Evolutionary conservation across 345 rosid genomes (phyloP).

Genomic region (Xanthoceras sorbifolium): DNA sequence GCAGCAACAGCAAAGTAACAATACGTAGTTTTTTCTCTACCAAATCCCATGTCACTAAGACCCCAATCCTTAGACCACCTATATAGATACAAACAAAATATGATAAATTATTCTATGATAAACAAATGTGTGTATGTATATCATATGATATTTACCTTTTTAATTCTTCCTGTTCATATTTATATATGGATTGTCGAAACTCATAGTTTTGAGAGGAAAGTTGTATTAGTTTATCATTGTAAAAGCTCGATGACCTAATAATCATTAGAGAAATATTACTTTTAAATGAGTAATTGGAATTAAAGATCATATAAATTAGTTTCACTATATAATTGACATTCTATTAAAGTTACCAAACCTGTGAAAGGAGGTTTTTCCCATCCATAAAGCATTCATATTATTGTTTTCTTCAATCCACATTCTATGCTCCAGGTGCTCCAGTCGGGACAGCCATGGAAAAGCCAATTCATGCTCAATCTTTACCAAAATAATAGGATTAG

Average conservation of each 20-base stretch:
- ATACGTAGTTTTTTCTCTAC: constrained; percentile 61
- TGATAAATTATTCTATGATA: not conserved
- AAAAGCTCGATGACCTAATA: constrained; percentile 43
- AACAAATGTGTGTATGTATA: not conserved
- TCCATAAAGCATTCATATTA: constrained; percentile 39
- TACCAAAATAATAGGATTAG: too few species aligned
- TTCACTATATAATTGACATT: not conserved
- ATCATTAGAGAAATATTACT: not conserved
- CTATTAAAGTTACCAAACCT: constrained; percentile 35
- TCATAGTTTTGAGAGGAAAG: constrained; percentile 46
- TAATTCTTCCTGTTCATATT: constrained; percentile 45
- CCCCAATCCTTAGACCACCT: constrained; percentile 60
- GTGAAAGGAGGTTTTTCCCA: constrained; percentile 47
- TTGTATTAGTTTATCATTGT: constrained; percentile 32
- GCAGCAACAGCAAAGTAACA: constrained; percentile 56
- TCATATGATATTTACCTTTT: constrained; percentile 35
- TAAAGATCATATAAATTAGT: too few species aligned
- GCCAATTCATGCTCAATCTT: constrained; percentile 54
- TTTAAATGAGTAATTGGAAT: not conserved
- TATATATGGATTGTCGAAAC: constrained; percentile 47
- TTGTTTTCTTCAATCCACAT: constrained; percentile 56
- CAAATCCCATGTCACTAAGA: constrained; percentile 60
- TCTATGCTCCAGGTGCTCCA: constrained; percentile 64
- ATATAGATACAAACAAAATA: not conserved
- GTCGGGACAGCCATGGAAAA: constrained; percentile 58